phyloP scores from a whole-genome alignment of 805 yeast genomes.

The Lipomyces sp. region DNA sequence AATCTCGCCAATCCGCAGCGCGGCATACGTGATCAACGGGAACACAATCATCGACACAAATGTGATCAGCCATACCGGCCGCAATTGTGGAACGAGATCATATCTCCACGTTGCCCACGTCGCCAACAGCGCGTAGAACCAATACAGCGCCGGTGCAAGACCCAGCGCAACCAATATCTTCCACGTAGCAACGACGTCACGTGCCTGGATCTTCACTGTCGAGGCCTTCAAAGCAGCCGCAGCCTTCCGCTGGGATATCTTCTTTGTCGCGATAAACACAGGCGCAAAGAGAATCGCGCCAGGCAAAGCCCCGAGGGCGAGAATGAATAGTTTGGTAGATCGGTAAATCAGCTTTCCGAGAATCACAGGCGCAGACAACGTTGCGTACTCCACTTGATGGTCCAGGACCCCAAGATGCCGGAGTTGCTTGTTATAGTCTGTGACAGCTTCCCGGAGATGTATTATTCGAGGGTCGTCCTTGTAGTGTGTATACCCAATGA shows the following conservation, averaged over 20 bases:
- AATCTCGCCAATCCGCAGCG: conserved; percentile 84
- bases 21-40: conserved; percentile 76
- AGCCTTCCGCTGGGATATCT: conserved; percentile 70
- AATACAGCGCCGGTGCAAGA: conserved; percentile 80
- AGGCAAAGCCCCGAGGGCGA: conserved; percentile 70
- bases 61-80: conserved; percentile 40
- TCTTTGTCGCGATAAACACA: conserved; percentile 73
- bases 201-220: conserved; percentile 84
- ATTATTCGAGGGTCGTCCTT: conserved; percentile 67
- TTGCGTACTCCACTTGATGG: conserved; percentile 65
- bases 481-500: conserved; percentile 73
- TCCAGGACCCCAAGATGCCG: conserved; percentile 62
- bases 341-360: conserved; percentile 51
- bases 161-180: conserved; percentile 86
- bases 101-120: conserved; percentile 40
- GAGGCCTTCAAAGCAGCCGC: conserved; percentile 77
- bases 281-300: conserved; percentile 88
- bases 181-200: conserved; percentile 97
- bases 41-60: conserved; percentile 60
- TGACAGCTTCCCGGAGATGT: conserved; percentile 58
- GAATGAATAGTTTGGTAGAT: conserved; percentile 51
- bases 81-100: conserved; percentile 29
- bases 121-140: conserved; percentile 60
- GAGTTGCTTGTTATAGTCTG: conserved; percentile 65
- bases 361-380: conserved; percentile 49